Percentiles rank a stretch among this genome's conserved stretches.
Evolutionary conservation across 352 stramenopile genomes (phyloP).

Genomic region (Pythium utonaiense): DNA sequence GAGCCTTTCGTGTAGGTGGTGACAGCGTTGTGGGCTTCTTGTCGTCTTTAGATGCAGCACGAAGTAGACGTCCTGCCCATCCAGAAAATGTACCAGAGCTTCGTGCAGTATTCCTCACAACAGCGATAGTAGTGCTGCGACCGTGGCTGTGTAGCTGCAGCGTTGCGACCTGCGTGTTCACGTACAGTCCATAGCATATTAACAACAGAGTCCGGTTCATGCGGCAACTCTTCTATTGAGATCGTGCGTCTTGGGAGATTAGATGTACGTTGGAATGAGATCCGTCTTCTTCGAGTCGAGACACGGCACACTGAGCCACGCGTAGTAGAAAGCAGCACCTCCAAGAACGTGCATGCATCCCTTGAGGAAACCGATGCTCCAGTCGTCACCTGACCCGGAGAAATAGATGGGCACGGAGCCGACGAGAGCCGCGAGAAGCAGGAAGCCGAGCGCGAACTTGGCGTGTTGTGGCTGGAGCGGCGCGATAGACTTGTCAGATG

Average conservation of each 20-base stretch:
- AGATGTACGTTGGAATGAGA: constrained; percentile 72
- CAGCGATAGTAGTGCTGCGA: no score
- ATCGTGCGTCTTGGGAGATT: constrained; percentile 2
- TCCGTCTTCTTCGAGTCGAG: constrained; percentile 84
- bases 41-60: constrained; percentile 4
- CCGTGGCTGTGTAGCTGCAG: no score
- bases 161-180: no score
- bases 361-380: constrained; percentile 53
- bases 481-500: constrained; percentile 40
- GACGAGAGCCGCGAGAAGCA: constrained; percentile 39
- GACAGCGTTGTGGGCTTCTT: neutral
- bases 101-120: constrained; percentile 3
- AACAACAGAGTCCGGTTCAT: no score
- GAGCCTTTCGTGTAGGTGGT: neutral
- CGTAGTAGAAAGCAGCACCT: constrained; percentile 70
- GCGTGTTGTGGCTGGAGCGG: constrained; percentile 55
- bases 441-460: constrained; percentile 42
- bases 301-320: constrained; percentile 71
- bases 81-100: constrained; percentile 15
- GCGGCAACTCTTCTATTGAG: neutral
- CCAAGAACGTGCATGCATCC: constrained; percentile 66
- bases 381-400: constrained; percentile 29
- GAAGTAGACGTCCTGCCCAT: constrained; percentile 19
- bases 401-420: constrained; percentile 54
- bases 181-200: no score